phyloP scores from a whole-genome alignment of 176 grass and related monocot genomes.

The Oryza glumipatula region DNA sequence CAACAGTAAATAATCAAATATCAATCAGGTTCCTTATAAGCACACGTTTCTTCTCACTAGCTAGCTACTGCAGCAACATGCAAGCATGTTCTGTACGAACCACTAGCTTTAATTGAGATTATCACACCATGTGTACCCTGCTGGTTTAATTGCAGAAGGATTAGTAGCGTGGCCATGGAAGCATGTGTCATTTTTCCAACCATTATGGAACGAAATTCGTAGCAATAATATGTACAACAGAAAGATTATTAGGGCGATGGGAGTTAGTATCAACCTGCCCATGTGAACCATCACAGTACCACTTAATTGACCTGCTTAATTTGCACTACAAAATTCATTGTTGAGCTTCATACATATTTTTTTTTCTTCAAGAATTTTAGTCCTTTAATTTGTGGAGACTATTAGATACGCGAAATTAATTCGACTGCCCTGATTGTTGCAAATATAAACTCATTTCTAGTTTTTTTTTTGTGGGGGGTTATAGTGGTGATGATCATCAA shows the following conservation, averaged over 20 bases:
- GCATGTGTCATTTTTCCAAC: slow-evolving; percentile 26
- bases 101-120: slow-evolving; percentile 3
- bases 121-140: background rate
- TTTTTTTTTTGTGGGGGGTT: background rate
- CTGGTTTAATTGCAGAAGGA: background rate
- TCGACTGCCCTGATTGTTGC: background rate
- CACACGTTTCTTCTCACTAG: slow-evolving; percentile 37
- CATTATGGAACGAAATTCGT: slow-evolving; percentile 32
- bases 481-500: background rate
- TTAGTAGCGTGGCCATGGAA: background rate
- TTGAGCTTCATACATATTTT: background rate
- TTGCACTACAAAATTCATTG: background rate
- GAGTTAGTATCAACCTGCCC: slow-evolving; percentile 29
- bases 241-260: background rate
- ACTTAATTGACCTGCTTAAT: background rate
- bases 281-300: slow-evolving; percentile 41
- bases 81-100: background rate
- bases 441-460: background rate
- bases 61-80: background rate
- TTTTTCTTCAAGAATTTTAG: background rate
- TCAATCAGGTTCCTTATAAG: background rate
- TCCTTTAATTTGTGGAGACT: background rate
- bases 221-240: background rate
- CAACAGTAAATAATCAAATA: background rate
- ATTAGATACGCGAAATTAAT: background rate